phyloP scores from a whole-genome alignment of 352 stramenopile genomes.

The Phytophthora tentaculata region DNA sequence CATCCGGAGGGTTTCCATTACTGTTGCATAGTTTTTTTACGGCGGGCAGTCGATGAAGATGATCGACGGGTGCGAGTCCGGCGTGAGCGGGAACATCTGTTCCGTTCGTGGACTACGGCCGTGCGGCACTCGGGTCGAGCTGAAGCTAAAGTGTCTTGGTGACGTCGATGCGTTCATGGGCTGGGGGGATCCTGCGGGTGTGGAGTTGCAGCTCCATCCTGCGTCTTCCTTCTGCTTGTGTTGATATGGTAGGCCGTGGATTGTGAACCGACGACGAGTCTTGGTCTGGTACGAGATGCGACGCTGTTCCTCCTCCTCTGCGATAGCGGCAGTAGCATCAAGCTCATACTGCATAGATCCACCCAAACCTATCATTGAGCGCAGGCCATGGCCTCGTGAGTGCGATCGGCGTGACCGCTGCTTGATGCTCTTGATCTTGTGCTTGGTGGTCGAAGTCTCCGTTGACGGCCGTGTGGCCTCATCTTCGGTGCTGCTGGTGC shows the following conservation, averaged over 20 bases:
- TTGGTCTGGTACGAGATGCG: slow-evolving; percentile 34
- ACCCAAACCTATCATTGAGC: slow-evolving; percentile 16
- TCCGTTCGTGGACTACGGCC: slow-evolving; percentile 12
- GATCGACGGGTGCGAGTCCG: slow-evolving; percentile 38
- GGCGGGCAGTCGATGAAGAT: slow-evolving; percentile 46
- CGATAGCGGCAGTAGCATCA: slow-evolving; percentile 11
- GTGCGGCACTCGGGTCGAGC: slow-evolving; percentile 11
- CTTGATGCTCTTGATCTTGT: slow-evolving; percentile 25
- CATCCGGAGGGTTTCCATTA: background rate
- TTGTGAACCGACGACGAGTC: slow-evolving; percentile 33
- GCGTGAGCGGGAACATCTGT: slow-evolving; percentile 14
- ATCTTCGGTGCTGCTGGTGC: slow-evolving; percentile 15
- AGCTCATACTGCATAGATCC: slow-evolving; percentile 17
- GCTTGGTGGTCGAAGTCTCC: slow-evolving; percentile 11
- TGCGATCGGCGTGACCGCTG: slow-evolving; percentile 17
- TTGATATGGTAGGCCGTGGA: slow-evolving; percentile 34
- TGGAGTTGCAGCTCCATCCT: slow-evolving; percentile 20
- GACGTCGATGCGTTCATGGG: slow-evolving; percentile 14
- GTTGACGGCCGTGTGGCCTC: slow-evolving; percentile 9
- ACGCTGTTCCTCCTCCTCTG: slow-evolving; percentile 25
- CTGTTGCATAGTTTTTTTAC: slow-evolving; percentile 8
- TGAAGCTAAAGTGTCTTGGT: slow-evolving; percentile 18
- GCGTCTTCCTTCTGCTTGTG: slow-evolving; percentile 22
- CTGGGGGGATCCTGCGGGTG: slow-evolving; percentile 21
- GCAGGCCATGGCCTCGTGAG: slow-evolving; percentile 27